Percentiles rank a stretch among this genome's conserved stretches.
phyloP scores from a whole-genome alignment of 2,329 filamentous ascomycete genomes.

The Xylariales sp. region DNA sequence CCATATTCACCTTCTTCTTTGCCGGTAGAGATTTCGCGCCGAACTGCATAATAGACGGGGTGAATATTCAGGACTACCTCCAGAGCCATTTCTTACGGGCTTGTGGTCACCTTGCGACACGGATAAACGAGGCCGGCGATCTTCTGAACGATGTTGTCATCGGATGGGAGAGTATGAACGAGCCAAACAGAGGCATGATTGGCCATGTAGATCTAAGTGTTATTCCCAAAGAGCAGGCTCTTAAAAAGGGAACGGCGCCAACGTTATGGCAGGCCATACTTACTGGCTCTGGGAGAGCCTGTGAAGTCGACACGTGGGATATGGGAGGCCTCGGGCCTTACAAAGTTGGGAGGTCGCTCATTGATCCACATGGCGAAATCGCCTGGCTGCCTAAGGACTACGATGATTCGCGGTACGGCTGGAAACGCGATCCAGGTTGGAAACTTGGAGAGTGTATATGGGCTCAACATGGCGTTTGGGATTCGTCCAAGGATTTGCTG shows the following conservation, averaged over 20 bases:
- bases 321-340: conserved; percentile 91
- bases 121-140: conserved; percentile 85
- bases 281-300: conserved; percentile 83
- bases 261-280: conserved; percentile 93
- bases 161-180: conserved; percentile 95
- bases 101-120: conserved; percentile 72
- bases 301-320: conserved; percentile 87
- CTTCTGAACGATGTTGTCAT: conserved; percentile 83
- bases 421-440: conserved; percentile 83
- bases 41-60: conserved; percentile 88
- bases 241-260: conserved; percentile 89
- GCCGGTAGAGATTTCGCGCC: conserved; percentile 87
- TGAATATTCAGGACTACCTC: conserved; percentile 95
- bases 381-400: conserved; percentile 82
- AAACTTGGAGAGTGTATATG: conserved; percentile 91
- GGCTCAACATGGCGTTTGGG: conserved; percentile 97
- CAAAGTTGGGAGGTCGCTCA: conserved; percentile 74
- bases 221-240: conserved; percentile 79
- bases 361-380: conserved; percentile 81
- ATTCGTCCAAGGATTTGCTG: conserved; percentile 70
- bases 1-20: conserved; percentile 93
- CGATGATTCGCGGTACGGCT: conserved; percentile 84
- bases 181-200: conserved; percentile 84
- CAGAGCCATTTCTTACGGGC: conserved; percentile 81
- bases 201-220: conserved; percentile 76